Evolutionary conservation across 2,329 filamentous ascomycete species (phyloP).

Genomic region (Botrytis aclada): DNA sequence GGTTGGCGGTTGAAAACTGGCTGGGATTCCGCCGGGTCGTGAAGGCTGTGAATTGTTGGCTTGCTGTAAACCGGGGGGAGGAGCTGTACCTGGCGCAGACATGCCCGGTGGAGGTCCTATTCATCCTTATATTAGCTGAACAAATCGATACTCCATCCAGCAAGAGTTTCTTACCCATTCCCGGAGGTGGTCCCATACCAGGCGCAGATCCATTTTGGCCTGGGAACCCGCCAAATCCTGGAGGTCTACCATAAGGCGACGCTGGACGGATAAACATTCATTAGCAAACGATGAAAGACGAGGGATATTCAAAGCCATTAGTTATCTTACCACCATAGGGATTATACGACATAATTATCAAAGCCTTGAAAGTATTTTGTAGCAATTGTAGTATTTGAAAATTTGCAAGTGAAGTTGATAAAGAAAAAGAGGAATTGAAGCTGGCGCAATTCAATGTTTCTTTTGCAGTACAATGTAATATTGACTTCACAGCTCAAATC

Average conservation of each 20-base stretch:
- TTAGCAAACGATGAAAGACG: neutral
- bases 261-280: conserved; percentile 24
- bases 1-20: conserved; percentile 81
- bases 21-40: conserved; percentile 75
- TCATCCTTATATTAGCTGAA: conserved; percentile 26
- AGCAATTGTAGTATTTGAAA: neutral
- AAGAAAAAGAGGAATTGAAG: neutral
- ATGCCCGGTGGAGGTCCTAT: conserved; percentile 75
- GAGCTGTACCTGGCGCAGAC: conserved; percentile 76
- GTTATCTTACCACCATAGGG: conserved; percentile 36
- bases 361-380: neutral
- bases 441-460: conserved; percentile 3
- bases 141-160: conserved; percentile 13
- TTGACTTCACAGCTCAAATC: neutral
- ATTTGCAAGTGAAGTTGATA: neutral
- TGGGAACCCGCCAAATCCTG: conserved; percentile 69
- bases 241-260: conserved; percentile 65
- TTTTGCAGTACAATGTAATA: neutral
- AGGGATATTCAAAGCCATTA: neutral
- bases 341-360: conserved; percentile 37
- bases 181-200: conserved; percentile 74
- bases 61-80: conserved; percentile 75
- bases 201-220: conserved; percentile 54
- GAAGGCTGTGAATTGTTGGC: conserved; percentile 70
- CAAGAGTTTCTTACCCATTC: conserved; percentile 63